Percentiles rank a stretch among this genome's conserved stretches.
These are phyloP conservation scores for Colletotrichum acutatum DNA, from an alignment of 2,329 filamentous ascomycete genomes.

Conservation along the genomic window DNA sequence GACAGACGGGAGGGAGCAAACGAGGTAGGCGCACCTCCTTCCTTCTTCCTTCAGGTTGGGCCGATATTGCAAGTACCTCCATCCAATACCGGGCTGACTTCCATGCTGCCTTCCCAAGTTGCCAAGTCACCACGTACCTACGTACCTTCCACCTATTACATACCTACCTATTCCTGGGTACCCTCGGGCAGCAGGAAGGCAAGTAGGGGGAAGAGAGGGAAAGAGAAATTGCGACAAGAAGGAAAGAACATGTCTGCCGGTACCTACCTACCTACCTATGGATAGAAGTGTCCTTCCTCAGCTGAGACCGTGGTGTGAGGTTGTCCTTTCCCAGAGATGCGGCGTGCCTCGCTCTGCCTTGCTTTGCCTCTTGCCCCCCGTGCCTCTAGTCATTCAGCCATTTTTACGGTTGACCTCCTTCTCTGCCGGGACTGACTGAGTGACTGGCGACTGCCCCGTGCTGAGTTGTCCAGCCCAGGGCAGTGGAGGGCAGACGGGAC, in stretches of 20 bases:
- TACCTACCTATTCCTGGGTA: too few relatives aligned
- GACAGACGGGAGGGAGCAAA: background rate
- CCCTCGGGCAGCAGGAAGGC: background rate
- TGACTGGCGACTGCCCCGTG: background rate
- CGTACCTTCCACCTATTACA: too few relatives aligned
- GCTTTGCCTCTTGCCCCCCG: background rate
- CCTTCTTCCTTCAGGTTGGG: background rate
- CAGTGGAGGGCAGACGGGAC: background rate
- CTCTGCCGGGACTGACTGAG: background rate
- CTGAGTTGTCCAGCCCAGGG: background rate
- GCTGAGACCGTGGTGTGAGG: background rate
- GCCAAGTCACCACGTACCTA: background rate
- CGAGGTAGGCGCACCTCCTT: background rate
- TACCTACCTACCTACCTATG: too few relatives aligned
- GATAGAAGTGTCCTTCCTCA: background rate
- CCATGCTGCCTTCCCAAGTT: background rate
- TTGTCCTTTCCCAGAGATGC: background rate
- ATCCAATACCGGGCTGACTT: background rate
- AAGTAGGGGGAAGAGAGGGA: background rate
- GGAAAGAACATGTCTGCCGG: background rate
- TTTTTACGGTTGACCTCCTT: background rate
- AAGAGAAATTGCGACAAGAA: background rate
- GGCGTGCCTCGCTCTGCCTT: background rate
- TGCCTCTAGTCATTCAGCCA: background rate
- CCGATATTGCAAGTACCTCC: background rate